Evolutionary conservation across 2,329 filamentous ascomycete genomes (phyloP).

Genomic region (Pseudocercospora fuligena): DNA sequence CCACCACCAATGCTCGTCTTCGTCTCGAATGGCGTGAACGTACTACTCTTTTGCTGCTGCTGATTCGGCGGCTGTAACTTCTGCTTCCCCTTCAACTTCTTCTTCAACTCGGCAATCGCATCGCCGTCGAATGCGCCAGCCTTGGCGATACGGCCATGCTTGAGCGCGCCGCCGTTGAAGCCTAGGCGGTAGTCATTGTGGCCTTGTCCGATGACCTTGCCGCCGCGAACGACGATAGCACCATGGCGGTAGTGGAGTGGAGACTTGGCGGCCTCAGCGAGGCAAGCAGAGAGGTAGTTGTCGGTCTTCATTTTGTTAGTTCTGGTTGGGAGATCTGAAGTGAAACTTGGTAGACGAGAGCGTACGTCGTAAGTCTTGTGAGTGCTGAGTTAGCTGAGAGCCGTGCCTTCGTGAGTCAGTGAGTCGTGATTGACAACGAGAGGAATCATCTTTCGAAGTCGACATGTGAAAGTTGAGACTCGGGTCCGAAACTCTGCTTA

Average conservation of each 20-base stretch:
- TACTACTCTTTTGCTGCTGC: conserved; percentile 31
- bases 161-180: conserved; percentile 56
- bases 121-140: conserved; percentile 40
- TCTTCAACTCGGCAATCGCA: conserved; percentile 47
- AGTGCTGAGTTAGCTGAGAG: conserved; percentile 7
- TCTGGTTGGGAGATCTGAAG: conserved; percentile 3
- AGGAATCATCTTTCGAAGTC: neutral
- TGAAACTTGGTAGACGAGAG: conserved; percentile 14
- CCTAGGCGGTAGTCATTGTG: conserved; percentile 58
- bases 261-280: conserved; percentile 57
- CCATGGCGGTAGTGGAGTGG: conserved; percentile 58
- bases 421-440: neutral
- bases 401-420: conserved; percentile 5
- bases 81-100: conserved; percentile 40
- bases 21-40: conserved; percentile 48
- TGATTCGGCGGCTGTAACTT: conserved; percentile 40
- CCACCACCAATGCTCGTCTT: conserved; percentile 41
- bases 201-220: conserved; percentile 59
- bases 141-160: conserved; percentile 50
- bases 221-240: conserved; percentile 57
- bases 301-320: conserved; percentile 52
- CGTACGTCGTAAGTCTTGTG: conserved; percentile 17
- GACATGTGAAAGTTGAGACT: neutral
- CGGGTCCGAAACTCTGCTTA: neutral
- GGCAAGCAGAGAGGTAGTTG: conserved; percentile 56